These are phyloP conservation scores for Boeremia exigua DNA, from an alignment of 2,329 filamentous ascomycete species.

Conservation along the genomic window DNA sequence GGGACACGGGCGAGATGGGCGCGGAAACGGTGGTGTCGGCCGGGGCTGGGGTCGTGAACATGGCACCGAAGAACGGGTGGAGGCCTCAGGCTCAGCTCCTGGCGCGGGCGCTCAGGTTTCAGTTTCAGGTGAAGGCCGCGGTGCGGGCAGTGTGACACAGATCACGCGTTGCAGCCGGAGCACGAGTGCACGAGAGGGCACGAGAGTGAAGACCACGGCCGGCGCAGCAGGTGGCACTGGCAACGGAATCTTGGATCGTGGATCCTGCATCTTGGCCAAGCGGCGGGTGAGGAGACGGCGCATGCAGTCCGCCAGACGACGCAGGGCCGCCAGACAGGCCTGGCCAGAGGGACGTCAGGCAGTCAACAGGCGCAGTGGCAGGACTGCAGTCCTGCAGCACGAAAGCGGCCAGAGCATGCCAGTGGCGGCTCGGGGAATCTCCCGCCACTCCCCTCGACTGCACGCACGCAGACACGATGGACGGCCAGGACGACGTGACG, in stretches of 20 bases:
- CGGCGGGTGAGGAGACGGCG: conserved; percentile 3
- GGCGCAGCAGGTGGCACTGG: neutral
- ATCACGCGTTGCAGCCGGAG: conserved; percentile 20
- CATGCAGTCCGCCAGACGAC: conserved; percentile 1
- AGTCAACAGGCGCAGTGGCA: no score
- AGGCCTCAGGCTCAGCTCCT: neutral
- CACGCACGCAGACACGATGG: no score
- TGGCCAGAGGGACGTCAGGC: no score
- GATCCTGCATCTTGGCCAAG: conserved; percentile 15
- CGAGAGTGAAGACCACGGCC: conserved; percentile 15
- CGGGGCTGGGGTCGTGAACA: conserved; percentile 54
- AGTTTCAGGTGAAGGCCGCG: conserved; percentile 17
- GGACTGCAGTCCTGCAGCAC: no score
- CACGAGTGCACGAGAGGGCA: conserved; percentile 14
- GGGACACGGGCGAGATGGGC: conserved; percentile 46
- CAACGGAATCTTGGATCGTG: no score
- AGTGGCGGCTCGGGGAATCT: no score
- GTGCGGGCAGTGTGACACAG: conserved; percentile 25
- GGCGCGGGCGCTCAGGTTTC: conserved; percentile 22
- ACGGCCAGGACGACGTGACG: no score
- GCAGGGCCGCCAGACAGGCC: neutral
- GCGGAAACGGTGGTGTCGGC: conserved; percentile 51
- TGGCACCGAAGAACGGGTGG: conserved; percentile 20
- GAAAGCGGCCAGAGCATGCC: no score
- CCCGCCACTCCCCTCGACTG: no score